These are phyloP conservation scores for Phytophthora meadii DNA, from an alignment of 352 stramenopile species.

Conservation along the genomic window DNA sequence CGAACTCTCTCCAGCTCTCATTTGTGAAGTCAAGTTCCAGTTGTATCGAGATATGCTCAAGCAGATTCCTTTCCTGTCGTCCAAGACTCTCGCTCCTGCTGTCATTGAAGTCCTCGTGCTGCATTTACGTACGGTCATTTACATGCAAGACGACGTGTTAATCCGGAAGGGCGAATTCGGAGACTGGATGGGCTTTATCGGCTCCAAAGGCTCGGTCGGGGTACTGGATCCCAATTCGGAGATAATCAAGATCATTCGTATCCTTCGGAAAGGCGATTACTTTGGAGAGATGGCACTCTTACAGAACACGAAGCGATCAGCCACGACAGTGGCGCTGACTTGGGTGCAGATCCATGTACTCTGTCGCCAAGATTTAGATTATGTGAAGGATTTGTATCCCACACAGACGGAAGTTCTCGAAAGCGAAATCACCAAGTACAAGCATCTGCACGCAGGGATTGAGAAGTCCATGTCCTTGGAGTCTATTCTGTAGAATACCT, in stretches of 20 bases:
- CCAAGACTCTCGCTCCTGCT: conserved; percentile 59
- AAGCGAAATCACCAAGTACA: conserved; percentile 71
- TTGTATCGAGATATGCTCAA: conserved; percentile 83
- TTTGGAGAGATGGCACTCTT: conserved; percentile 80
- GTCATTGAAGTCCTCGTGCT: conserved; percentile 83
- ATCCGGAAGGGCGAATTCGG: conserved; percentile 77
- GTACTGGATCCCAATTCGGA: conserved; percentile 65
- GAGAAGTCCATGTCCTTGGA: conserved; percentile 25
- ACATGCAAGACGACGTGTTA: conserved; percentile 83
- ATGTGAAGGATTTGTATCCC: conserved; percentile 66
- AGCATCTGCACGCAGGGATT: conserved; percentile 60
- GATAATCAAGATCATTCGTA: conserved; percentile 60
- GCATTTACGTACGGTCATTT: conserved; percentile 82
- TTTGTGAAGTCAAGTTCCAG: conserved; percentile 82
- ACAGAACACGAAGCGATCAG: conserved; percentile 64
- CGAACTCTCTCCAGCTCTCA: conserved; percentile 69
- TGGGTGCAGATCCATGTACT: conserved; percentile 81
- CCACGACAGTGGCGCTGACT: conserved; percentile 64
- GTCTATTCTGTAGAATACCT: neutral
- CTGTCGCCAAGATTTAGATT: conserved; percentile 58
- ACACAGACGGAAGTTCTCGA: conserved; percentile 60
- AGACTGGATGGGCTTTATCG: conserved; percentile 88
- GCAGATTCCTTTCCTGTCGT: conserved; percentile 74
- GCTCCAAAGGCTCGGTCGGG: conserved; percentile 68
- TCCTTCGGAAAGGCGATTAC: conserved; percentile 73